phyloP scores from a whole-genome alignment of 1,139 yeast genomes.

The Kodamaea anthophila region DNA sequence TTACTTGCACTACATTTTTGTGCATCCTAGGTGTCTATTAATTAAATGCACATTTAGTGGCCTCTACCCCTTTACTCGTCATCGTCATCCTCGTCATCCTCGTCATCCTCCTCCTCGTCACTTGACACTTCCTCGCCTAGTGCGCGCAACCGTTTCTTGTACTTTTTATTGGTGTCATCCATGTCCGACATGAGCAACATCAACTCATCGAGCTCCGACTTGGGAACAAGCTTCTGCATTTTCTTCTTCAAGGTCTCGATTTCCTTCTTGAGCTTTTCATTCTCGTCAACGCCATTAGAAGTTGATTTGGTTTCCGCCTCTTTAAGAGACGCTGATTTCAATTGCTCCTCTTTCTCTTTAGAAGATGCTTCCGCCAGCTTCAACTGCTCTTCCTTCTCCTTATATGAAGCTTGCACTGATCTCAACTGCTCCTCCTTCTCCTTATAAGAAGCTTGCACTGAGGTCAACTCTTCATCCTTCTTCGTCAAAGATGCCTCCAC shows the following conservation, averaged over 20 bases:
- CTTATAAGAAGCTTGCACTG: too few species aligned
- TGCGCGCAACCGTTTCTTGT: constrained; percentile 45
- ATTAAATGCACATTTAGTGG: too few species aligned
- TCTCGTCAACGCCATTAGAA: neutral
- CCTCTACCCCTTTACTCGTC: constrained; percentile 8
- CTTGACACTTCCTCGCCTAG: constrained; percentile 46
- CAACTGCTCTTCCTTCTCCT: constrained; percentile 2
- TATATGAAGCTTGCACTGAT: too few species aligned
- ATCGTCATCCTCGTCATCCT: constrained; percentile 18
- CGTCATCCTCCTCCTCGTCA: constrained; percentile 39
- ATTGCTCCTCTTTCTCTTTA: constrained; percentile 9
- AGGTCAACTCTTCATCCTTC: neutral
- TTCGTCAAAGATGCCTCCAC: neutral
- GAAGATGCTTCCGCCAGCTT: constrained; percentile 1
- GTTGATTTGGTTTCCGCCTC: neutral
- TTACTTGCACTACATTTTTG: too few species aligned
- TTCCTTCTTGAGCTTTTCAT: constrained; percentile 2
- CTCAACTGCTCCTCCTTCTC: neutral
- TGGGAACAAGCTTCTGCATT: constrained; percentile 34
- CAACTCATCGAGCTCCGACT: constrained; percentile 66
- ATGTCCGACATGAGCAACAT: constrained; percentile 69
- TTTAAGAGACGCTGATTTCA: neutral
- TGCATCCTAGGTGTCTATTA: too few species aligned
- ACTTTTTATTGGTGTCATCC: constrained; percentile 60
- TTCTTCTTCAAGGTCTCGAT: constrained; percentile 11